Evolutionary conservation across 345 rosid genomes (phyloP), one percentile per base, ranked within the genome.

Genomic region (Trapa bicornis): DNA sequence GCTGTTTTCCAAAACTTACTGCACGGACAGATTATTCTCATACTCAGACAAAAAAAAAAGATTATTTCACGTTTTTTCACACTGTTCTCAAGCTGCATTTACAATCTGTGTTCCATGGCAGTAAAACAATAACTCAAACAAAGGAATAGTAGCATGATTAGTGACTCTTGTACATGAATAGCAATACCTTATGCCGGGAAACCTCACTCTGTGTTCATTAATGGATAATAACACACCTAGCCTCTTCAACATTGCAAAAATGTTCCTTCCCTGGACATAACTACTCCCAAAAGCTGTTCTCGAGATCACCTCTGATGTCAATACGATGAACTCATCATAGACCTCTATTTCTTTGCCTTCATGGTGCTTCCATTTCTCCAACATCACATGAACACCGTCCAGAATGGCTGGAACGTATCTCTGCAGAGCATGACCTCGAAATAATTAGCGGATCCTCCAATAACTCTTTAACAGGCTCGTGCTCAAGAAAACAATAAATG

Each of bases 211-310:
- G 22, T 64, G 48, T 8, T 1, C 7, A 47, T 67, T 84, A 50
- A 43, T 75, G 65, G 47, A 0, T 5, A 50, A 8, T 36, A 82
- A 68, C 29, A 17, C 4, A 32, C 32, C 14, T 60, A 82, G 32
- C 72, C 38, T 67, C 58, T 17, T 66, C 37, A 82, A 43, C 84
- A 71, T 75, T 13, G 72, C 70, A n/a, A 85, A 82, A 37, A 74
- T 83, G 5, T 64, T 60, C 67, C 82, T 43, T 33, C 83, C 83
- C 71, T 83, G 82, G 66, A 68, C 6, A 33, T 81, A 81, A 60
- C 77, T 81, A 65, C 84, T 79, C 32, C 85, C 85, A 52, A 83
- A 85, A 12, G 85, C 81, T 17, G 85, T 81, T 70, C 81, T 75
- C 4, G 85, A 79, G 61, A 83, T 83, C 48, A 79, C 48, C 72